Percentiles rank a stretch among this genome's conserved stretches.
phyloP scores from a whole-genome alignment of 2,329 filamentous ascomycete genomes.

The Ophiocordyceps camponoti-saundersi region DNA sequence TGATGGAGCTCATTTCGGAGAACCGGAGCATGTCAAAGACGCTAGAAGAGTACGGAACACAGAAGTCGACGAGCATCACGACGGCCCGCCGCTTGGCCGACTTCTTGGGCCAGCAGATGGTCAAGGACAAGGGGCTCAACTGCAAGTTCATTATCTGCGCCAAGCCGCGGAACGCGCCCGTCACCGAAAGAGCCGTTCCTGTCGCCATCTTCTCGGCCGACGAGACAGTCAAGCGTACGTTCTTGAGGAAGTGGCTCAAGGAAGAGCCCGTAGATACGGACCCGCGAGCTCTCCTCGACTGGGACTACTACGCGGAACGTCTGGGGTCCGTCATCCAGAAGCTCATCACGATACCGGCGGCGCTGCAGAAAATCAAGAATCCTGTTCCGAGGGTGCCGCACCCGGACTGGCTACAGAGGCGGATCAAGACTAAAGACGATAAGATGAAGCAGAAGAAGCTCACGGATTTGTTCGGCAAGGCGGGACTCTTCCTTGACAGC shows the following conservation, averaged over 20 bases:
- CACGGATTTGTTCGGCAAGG: slow-evolving; percentile 68
- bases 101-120: slow-evolving; percentile 95
- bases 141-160: slow-evolving; percentile 99
- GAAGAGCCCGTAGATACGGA: slow-evolving; percentile 87
- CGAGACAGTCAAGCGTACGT: slow-evolving; percentile 69
- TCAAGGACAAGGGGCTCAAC: slow-evolving; percentile 97
- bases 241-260: slow-evolving; percentile 87
- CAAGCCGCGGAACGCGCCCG: slow-evolving; percentile 69
- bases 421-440: slow-evolving; percentile 92
- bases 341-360: slow-evolving; percentile 93
- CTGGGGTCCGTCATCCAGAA: slow-evolving; percentile 97
- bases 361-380: slow-evolving; percentile 86
- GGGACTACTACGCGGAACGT: slow-evolving; percentile 93
- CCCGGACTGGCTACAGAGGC: slow-evolving; percentile 88
- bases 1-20: slow-evolving; percentile 99
- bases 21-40: slow-evolving; percentile 98
- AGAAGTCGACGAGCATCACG: slow-evolving; percentile 99
- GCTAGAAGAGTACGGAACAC: slow-evolving; percentile 82
- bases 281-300: slow-evolving; percentile 77
- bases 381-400: slow-evolving; percentile 86
- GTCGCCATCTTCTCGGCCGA: slow-evolving; percentile 97
- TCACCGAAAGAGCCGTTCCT: slow-evolving; percentile 86
- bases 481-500: slow-evolving; percentile 47
- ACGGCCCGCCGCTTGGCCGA: slow-evolving; percentile 89
- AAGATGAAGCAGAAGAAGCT: slow-evolving; percentile 98